Percentiles rank a stretch among this genome's conserved stretches.
Conservation (phyloP, 495 filamentous ascomycete species). For the Lophiostoma macrostomum region DNA sequence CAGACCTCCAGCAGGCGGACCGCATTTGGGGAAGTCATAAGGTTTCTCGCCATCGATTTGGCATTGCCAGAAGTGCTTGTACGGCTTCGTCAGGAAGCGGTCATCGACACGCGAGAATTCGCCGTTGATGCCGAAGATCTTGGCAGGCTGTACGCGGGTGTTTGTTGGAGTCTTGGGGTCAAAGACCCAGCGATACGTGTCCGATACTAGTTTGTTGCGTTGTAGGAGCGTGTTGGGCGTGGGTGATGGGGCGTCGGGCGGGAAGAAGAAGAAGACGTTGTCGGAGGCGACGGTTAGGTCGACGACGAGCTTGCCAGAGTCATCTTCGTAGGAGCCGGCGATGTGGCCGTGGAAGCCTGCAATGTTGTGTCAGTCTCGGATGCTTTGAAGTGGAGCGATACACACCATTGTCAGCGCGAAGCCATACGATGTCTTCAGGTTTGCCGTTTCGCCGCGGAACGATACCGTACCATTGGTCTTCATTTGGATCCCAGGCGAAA, state of each 20-base stretch:
- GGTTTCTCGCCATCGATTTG: constrained; percentile 24
- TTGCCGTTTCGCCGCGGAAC: constrained; percentile 32
- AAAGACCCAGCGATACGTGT: constrained; percentile 55
- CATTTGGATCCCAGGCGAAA: constrained; percentile 34
- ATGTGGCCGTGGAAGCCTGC: constrained; percentile 35
- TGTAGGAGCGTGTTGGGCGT: constrained; percentile 25
- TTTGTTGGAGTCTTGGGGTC: constrained; percentile 47
- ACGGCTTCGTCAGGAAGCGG: constrained; percentile 49
- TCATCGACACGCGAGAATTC: constrained; percentile 63
- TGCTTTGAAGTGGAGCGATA: background rate
- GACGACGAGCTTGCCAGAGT: constrained; percentile 48
- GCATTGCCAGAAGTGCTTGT: constrained; percentile 51
- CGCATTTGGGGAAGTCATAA: constrained; percentile 31
- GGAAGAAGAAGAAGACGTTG: constrained; percentile 38
- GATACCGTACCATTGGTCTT: constrained; percentile 35
- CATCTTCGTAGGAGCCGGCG: constrained; percentile 32
- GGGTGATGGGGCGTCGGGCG: constrained; percentile 12
- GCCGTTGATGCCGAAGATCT: constrained; percentile 48
- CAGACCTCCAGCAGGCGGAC: constrained; percentile 31
- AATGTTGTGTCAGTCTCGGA: background rate
- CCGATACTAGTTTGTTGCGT: constrained; percentile 43
- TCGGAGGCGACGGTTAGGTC: constrained; percentile 51
- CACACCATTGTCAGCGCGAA: constrained; percentile 32
- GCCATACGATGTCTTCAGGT: constrained; percentile 33
- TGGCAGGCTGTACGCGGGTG: constrained; percentile 25